phyloP scores from a whole-genome alignment of 495 filamentous ascomycete genomes.

The Aspergillus steynii region DNA sequence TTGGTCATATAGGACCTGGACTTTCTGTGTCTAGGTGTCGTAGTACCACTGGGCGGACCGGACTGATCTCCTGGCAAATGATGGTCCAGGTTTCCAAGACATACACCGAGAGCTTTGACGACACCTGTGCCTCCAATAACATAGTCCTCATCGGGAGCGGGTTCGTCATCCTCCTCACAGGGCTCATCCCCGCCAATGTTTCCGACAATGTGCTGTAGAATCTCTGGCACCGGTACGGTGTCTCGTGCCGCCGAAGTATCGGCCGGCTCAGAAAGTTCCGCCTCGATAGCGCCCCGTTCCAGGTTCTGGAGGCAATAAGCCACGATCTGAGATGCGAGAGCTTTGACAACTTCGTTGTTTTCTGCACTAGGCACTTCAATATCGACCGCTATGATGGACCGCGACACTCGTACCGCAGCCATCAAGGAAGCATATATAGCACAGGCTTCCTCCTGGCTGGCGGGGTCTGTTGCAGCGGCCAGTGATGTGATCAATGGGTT shows the following conservation, averaged over 20 bases:
- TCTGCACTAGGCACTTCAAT: constrained; percentile 80
- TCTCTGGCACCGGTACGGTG: constrained; percentile 58
- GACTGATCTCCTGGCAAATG: constrained; percentile 41
- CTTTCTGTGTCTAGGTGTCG: constrained; percentile 52
- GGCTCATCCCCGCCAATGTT: constrained; percentile 50
- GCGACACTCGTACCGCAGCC: constrained; percentile 81
- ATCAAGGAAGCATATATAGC: constrained; percentile 91
- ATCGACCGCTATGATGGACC: constrained; percentile 83
- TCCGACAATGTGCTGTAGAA: constrained; percentile 67
- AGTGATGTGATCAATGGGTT: constrained; percentile 71
- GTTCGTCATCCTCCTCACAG: constrained; percentile 64
- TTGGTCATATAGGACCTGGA: constrained; percentile 44
- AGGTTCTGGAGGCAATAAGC: constrained; percentile 92
- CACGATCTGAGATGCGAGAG: constrained; percentile 87
- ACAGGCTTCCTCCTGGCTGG: constrained; percentile 84
- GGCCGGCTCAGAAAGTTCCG: constrained; percentile 39
- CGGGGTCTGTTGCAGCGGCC: constrained; percentile 68
- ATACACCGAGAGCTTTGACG: constrained; percentile 89
- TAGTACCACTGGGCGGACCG: constrained; percentile 50
- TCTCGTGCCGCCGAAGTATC: constrained; percentile 33
- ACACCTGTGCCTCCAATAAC: constrained; percentile 95
- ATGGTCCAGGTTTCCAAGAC: constrained; percentile 68
- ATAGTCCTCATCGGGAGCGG: constrained; percentile 87
- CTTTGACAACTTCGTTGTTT: constrained; percentile 86
- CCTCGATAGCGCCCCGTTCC: constrained; percentile 59